Evolutionary conservation across 768 basidiomycete species (phyloP).

Genomic region (Termitomyces sp.): DNA sequence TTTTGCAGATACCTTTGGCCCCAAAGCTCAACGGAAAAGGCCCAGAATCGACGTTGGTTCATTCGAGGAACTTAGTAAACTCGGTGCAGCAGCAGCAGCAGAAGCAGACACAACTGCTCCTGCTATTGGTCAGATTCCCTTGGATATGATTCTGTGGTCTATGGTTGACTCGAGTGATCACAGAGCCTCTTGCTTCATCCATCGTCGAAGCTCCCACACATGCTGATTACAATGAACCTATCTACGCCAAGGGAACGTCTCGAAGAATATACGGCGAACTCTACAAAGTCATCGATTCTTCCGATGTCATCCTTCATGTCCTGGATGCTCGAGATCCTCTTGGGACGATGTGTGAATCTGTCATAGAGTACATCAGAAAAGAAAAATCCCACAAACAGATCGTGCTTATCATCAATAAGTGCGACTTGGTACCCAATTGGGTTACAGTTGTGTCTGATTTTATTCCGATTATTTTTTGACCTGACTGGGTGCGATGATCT

Average conservation of each 20-base stretch:
- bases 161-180: background rate
- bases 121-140: constrained; percentile 39
- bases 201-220: constrained; percentile 58
- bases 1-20: constrained; percentile 91
- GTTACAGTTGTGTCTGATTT: constrained; percentile 71
- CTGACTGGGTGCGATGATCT: constrained; percentile 1
- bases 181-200: constrained; percentile 49
- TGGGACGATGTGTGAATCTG: constrained; percentile 92
- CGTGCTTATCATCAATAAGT: constrained; percentile 96
- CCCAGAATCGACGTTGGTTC: constrained; percentile 85
- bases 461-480: constrained; percentile 5
- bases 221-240: constrained; percentile 83
- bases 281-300: constrained; percentile 99
- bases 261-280: constrained; percentile 95
- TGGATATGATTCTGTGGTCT: background rate
- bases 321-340: constrained; percentile 94
- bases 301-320: constrained; percentile 93
- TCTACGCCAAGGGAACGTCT: constrained; percentile 94
- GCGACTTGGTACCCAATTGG: constrained; percentile 98
- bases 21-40: constrained; percentile 91
- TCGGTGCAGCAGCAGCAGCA: constrained; percentile 53
- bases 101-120: constrained; percentile 46
- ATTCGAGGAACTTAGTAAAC: constrained; percentile 84
- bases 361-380: constrained; percentile 89
- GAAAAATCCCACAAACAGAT: constrained; percentile 98